These are phyloP conservation scores for Leishmania arabica DNA, from an alignment of 208 protist genomes.

Conservation along the genomic window DNA sequence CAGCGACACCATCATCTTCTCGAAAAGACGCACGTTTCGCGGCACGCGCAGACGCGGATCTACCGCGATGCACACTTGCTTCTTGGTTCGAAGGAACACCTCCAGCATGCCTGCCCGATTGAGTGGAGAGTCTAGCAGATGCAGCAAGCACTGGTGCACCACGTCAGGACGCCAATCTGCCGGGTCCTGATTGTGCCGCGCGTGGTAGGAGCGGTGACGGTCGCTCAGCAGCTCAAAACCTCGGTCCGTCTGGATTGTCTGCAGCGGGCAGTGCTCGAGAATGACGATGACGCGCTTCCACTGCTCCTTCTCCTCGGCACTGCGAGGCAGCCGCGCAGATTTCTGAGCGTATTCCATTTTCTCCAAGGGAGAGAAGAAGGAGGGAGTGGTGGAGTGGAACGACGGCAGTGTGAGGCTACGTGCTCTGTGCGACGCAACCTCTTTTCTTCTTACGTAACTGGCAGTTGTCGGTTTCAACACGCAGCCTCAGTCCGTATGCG, in stretches of 20 bases:
- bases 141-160: constrained; percentile 97
- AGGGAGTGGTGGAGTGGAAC: neutral
- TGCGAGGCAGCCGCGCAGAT: constrained; percentile 83
- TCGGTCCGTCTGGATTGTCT: constrained; percentile 93
- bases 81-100: constrained; percentile 97
- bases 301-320: constrained; percentile 83
- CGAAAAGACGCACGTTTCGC: constrained; percentile 98
- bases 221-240: constrained; percentile 98
- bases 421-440: neutral
- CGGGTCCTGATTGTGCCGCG: constrained; percentile 93
- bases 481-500: neutral
- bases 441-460: neutral
- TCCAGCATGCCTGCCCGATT: constrained; percentile 98
- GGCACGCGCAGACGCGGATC: constrained; percentile 98
- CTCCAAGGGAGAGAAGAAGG: neutral
- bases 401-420: neutral
- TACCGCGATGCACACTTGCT: constrained; percentile 95
- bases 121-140: constrained; percentile 98
- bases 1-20: constrained; percentile 98
- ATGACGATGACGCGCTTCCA: constrained; percentile 95
- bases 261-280: constrained; percentile 94
- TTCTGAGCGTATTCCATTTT: constrained; percentile 86
- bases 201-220: constrained; percentile 94
- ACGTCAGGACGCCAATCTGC: constrained; percentile 98
- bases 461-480: neutral